These are phyloP conservation scores for Orbilia ellipsospora DNA, from an alignment of 2,329 filamentous ascomycete genomes.

Conservation along the genomic window DNA sequence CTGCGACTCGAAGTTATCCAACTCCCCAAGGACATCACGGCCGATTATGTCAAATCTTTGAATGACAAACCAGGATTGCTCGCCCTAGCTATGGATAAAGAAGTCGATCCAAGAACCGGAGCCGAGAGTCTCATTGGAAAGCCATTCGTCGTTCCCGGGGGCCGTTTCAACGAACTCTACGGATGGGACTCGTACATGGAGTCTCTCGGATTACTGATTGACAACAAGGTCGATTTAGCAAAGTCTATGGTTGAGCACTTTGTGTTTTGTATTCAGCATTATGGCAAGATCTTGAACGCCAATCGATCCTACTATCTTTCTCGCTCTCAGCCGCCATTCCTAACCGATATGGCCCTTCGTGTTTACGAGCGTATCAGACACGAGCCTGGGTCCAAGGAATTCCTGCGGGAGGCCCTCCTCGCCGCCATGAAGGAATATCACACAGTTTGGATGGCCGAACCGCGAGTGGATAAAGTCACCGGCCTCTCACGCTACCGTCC, in stretches of 20 bases:
- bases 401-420: slow-evolving; percentile 80
- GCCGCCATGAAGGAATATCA: slow-evolving; percentile 98
- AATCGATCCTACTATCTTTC: slow-evolving; percentile 95
- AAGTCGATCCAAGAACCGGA: slow-evolving; percentile 73
- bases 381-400: slow-evolving; percentile 81
- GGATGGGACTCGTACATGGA: slow-evolving; percentile 99
- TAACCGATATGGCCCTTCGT: slow-evolving; percentile 95
- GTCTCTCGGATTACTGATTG: slow-evolving; percentile 87
- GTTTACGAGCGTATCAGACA: slow-evolving; percentile 94
- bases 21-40: slow-evolving; percentile 80
- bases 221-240: slow-evolving; percentile 80
- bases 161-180: slow-evolving; percentile 97
- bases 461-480: slow-evolving; percentile 79
- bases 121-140: slow-evolving; percentile 79
- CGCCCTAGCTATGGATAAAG: slow-evolving; percentile 87
- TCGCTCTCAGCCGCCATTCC: slow-evolving; percentile 93
- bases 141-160: slow-evolving; percentile 96
- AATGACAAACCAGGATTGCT: slow-evolving; percentile 89
- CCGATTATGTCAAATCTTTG: slow-evolving; percentile 74
- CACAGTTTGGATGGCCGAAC: slow-evolving; percentile 83
- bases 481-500: slow-evolving; percentile 87
- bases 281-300: slow-evolving; percentile 97
- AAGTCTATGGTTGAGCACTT: slow-evolving; percentile 97
- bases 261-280: slow-evolving; percentile 97
- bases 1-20: slow-evolving; percentile 86